Evolutionary conservation across 2,329 filamentous ascomycete species (phyloP), one percentile per base, ranked within the genome.

Genomic region (Amauroascus niger): DNA sequence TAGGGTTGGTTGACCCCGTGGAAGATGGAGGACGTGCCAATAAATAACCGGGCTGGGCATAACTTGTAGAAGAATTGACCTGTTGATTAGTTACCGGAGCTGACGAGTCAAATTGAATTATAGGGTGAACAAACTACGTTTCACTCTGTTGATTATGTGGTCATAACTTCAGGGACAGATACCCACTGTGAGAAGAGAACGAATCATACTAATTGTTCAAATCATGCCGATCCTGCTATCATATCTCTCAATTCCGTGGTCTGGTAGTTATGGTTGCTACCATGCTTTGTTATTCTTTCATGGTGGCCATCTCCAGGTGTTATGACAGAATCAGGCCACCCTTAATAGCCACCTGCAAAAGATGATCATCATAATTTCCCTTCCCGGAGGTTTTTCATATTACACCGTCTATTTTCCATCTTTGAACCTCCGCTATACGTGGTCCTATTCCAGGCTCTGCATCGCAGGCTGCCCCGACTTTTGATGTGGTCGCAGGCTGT

Each of bases 401-500:
- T 18, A 43, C 28, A 20, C 9, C 6, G 16, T 33, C 8, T 8
- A 11, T 8, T 22, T 39, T 37, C 18, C 5, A 5, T 18, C 44
- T 37, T 35, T 9, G 32, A 50, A 2, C 11, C 30, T 3, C 53
- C 48, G 45, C 54, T 56, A 2, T 61, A 63, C 14, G 62, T 62
- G 58, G 64, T 67, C 43, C 57, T 60, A 9, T 59, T n/a, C 22
- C 57, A 54, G 3, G 60, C 59, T 57, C 6, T 48, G 57, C 54
- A 66, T 57, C 46, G 60, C 61, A 28, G 50, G 57, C 16, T 60
- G 59, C 41, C 78, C 81, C 22, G 84, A 74, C 57, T 64, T 69
- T 76, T 76, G 63, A 83, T 76, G 57, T 74, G 70, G 54, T 71
- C 58, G 33, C 68, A 69, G 49, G 80, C 74, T 7, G 63, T 69